Evolutionary conservation across 23 red algal genomes (phyloP), one percentile per base, ranked within the genome.

Genomic region (Pyropia yezoensis): DNA sequence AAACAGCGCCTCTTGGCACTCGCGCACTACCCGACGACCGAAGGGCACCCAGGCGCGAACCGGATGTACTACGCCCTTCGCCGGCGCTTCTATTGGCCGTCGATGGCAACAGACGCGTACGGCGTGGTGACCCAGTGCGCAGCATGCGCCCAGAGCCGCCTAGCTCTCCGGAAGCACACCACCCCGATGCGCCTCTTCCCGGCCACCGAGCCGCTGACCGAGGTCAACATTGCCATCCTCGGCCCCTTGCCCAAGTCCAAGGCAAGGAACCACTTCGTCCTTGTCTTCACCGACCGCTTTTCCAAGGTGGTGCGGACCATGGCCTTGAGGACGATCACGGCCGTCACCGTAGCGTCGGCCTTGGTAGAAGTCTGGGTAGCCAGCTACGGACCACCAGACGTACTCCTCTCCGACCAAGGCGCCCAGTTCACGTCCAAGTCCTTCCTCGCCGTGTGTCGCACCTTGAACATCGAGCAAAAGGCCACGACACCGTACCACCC

Each of bases 111-210:
- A n/a, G 73, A 77, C 57, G 63, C 59, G 15, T 77, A 66, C 52
- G 73, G 59, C 19, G 59, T 49, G 22, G 75, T 68, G n/a, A 3
- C 24, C 27, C 19, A 34, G 7, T 77, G 73, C 18, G 28, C 32
- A 1, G 26, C 33, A 14, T 68, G 61, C 32, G 61, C 1, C 0
- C 67, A 54, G 29, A 57, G 59, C 32, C 19, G 75, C 13, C 13
- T 79, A 13, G 69, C 2, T 0, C 62, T 68, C 9, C 63, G 75
- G n/a, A 27, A 58, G 21, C 57, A 67, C 16, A 54, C 9, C 4
- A 79, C 59, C 14, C 13, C 33, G 12, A n/a, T 79, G 75, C 67
- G 69, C 17, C 25, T 79, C 14, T 79, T 79, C 75, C 59, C 51
- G 12, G 17, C 45, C 15, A 68, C 23, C 7, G 20, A 21, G 58